A percentile compares a stretch with the other conserved stretches of the same genome.
phyloP scores from a whole-genome alignment of 768 basidiomycete genomes.

The Chiua virens region DNA sequence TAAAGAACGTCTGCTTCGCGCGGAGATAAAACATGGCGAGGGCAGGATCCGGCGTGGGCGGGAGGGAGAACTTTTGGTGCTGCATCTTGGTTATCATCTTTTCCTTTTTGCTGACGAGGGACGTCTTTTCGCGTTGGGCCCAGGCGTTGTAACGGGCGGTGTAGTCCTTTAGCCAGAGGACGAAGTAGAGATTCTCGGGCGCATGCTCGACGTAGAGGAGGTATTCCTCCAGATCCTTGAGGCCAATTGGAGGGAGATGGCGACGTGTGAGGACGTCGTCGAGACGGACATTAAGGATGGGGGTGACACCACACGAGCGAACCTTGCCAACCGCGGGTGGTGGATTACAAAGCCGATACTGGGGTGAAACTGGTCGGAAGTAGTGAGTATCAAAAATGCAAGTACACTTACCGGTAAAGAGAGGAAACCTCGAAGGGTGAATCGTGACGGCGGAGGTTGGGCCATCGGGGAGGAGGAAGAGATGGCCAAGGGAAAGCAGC shows the following conservation, averaged over 20 bases:
- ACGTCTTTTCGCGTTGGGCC: conserved; percentile 32
- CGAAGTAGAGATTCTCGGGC: conserved; percentile 82
- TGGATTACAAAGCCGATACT: conserved; percentile 61
- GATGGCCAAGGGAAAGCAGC: background rate
- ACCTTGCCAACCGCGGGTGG: conserved; percentile 69
- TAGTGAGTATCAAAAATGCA: rapidly evolving
- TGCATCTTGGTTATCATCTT: conserved; percentile 35
- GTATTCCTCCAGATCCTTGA: conserved; percentile 82
- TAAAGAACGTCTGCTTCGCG: conserved; percentile 81
- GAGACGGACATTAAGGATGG: conserved; percentile 63
- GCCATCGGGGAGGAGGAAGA: conserved; percentile 11
- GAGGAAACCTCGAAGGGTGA: conserved; percentile 36
- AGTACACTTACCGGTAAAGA: conserved; percentile 37
- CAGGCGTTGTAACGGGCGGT: conserved; percentile 47
- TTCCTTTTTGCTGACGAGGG: conserved; percentile 41
- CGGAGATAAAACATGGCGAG: conserved; percentile 76
- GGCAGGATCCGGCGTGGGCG: conserved; percentile 45
- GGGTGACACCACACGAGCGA: conserved; percentile 67
- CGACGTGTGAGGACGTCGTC: conserved; percentile 76
- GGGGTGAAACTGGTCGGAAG: background rate
- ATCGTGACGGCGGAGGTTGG: conserved; percentile 30
- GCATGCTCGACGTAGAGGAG: conserved; percentile 73
- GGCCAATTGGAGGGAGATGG: conserved; percentile 76
- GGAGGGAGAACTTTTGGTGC: conserved; percentile 29
- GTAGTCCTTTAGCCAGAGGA: conserved; percentile 81